Evolutionary conservation across 805 yeast species (phyloP).

Genomic region (Saccharomycopsis fibuligera): DNA sequence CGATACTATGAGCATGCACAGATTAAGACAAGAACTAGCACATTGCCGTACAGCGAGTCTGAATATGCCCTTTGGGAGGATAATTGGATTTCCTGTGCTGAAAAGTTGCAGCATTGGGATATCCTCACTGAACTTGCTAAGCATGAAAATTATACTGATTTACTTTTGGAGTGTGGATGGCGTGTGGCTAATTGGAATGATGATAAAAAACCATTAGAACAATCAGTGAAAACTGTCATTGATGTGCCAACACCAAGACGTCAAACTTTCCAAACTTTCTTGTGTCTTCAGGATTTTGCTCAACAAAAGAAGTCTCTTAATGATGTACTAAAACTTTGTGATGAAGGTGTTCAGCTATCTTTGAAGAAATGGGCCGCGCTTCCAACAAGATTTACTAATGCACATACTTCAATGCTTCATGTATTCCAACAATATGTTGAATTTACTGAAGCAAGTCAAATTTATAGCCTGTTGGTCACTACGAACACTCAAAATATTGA

Average conservation of each 20-base stretch:
- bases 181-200: slow-evolving; percentile 97
- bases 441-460: slow-evolving; percentile 94
- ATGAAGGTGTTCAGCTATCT: slow-evolving; percentile 92
- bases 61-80: slow-evolving; percentile 98
- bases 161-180: slow-evolving; percentile 98
- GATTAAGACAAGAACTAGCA: slow-evolving; percentile 92
- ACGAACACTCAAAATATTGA: slow-evolving; percentile 92
- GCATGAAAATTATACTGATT: slow-evolving; percentile 95
- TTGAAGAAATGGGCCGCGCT: slow-evolving; percentile 88
- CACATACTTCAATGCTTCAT: slow-evolving; percentile 86
- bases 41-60: slow-evolving; percentile 88
- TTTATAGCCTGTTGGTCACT: slow-evolving; percentile 77
- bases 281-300: slow-evolving; percentile 87
- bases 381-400: slow-evolving; percentile 66
- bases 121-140: slow-evolving; percentile 91
- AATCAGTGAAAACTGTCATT: slow-evolving; percentile 91
- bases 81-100: slow-evolving; percentile 96
- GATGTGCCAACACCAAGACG: slow-evolving; percentile 98
- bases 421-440: slow-evolving; percentile 97
- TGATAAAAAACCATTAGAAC: slow-evolving; percentile 90
- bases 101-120: slow-evolving; percentile 97
- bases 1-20: slow-evolving; percentile 95
- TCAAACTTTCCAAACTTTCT: slow-evolving; percentile 90
- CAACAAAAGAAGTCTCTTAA: slow-evolving; percentile 83
- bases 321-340: slow-evolving; percentile 80